phyloP scores from a whole-genome alignment of 108 stramenopile genomes.

The Tribonema minus region DNA sequence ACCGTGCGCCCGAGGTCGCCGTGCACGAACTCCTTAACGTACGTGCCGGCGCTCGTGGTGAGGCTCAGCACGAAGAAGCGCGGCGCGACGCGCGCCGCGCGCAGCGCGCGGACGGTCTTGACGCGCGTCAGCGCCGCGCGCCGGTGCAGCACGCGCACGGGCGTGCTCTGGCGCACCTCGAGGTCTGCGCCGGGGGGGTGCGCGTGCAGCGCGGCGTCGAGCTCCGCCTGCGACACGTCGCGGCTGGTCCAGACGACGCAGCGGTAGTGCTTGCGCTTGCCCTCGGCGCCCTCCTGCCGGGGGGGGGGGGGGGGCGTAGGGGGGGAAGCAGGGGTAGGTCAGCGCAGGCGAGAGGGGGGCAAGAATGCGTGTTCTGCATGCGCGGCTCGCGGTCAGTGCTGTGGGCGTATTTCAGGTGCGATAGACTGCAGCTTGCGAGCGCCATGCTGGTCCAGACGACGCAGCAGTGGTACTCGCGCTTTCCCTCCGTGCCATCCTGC shows the following conservation, averaged over 20 bases:
- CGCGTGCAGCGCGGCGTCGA: not conserved
- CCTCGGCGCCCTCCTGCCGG: slow-evolving; percentile 49
- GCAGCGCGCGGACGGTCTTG: slow-evolving; percentile 33
- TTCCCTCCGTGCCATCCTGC: slow-evolving; percentile 47
- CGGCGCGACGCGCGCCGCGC: slow-evolving; percentile 28
- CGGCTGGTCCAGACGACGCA: slow-evolving; percentile 51
- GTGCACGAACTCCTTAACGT: slow-evolving; percentile 67
- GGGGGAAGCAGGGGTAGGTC: no score
- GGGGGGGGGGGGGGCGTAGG: no score
- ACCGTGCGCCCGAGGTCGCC: slow-evolving; percentile 61
- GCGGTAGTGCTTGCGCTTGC: slow-evolving; percentile 55
- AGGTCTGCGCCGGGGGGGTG: slow-evolving; percentile 28
- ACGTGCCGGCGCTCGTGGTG: slow-evolving; percentile 58
- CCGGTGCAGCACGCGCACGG: slow-evolving; percentile 62
- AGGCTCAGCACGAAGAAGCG: slow-evolving; percentile 55
- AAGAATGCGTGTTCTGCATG: no score
- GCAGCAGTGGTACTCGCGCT: slow-evolving; percentile 56
- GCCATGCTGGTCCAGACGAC: slow-evolving; percentile 52
- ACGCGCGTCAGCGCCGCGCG: slow-evolving; percentile 43
- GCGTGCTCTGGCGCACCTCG: slow-evolving; percentile 54
- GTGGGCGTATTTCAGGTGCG: no score
- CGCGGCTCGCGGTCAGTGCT: no score
- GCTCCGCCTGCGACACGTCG: not conserved
- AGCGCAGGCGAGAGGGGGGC: no score
- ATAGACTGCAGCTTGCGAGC: no score